Evolutionary conservation across 2,329 filamentous ascomycete genomes (phyloP), one percentile per base, ranked within the genome.

Genomic region (Pseudogymnoascus sp.): DNA sequence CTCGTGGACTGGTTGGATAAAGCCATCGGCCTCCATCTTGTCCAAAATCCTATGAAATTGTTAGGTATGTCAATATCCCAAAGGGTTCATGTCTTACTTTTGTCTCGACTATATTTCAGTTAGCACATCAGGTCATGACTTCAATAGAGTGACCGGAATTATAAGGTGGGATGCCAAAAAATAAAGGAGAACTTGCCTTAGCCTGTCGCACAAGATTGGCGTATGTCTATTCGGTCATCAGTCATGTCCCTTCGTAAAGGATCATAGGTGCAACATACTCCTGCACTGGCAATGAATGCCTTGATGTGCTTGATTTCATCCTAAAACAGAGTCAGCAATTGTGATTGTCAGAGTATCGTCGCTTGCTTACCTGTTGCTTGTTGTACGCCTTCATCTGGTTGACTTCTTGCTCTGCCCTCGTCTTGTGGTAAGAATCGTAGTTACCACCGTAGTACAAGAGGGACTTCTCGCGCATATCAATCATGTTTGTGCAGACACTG

Each of bases 1-100:
- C 68, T 85, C 79, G 63, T 83, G 78, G 67, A 99, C 92, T 64
- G 91, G 90, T 79, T 99, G 89, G 75, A 99, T 97, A 78, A 97
- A 95, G 70, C 95, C 95, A 73, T 99, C 95, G 71, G 96, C 95
- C 84, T 97, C 93, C 95, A 99, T 99, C 88, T 99, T 99, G 85
- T 99, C 95, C 70, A 97, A 84, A 78, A 97, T 97, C 91, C 38
- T 42, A 42, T 42, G 19, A 4, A 21, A 42, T 21, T 19, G 38
- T 42, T 42, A 42, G 17, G 38, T 11, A 42, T 42, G 38, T 42
- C 38, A 42, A 42, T 42, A 42, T 42, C 17, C 4, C 38, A 19
- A 42, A 21, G 17, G 9, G 7, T 21, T 21, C 38, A 42, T 42
- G 10, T 42, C 38, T 42, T 42, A 42, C 38, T 99, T 99, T 80